Evolutionary conservation across 192 early-diverging fungal genomes (phyloP), one percentile per base, ranked within the genome.

Genomic region (Piromyces sp.): DNA sequence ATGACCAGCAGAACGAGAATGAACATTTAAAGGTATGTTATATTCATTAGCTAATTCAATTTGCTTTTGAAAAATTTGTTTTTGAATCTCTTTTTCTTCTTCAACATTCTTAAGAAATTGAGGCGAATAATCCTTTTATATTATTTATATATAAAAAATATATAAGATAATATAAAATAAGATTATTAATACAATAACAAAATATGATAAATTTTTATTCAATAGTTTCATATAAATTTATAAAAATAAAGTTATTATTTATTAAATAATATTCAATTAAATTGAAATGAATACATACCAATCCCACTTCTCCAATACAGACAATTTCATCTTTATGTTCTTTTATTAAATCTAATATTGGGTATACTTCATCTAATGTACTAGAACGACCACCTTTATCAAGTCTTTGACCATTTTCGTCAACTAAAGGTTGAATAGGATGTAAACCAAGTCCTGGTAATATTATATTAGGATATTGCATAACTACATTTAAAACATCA

Each of bases 1-100:
- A 78, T 91, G 87, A 13, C 90, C 90, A 29, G 90, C 90, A 30
- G 81, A 86, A 79, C 90, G 85, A 12, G 90, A 91, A 82, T 91
- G 90, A 13, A 89, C 88, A 82, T 91, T 91, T 13, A 91, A 33
- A 1, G 90, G 85, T 7, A 91, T 81, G 83, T 86, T 80, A 3
- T 85, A 79, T 30, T 87, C 82, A 79, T 88, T 82, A 9, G 90
- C 89, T 79, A 88, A 81, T 19, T 84, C 83, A 15, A 87, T 84
- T 42, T 89, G 90, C 37, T 84, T 83, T 16, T 83, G 79, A 83
- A 91, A 91, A 19, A 89, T 84, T 29, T 88, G 83, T 5, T 85
- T 84, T 82, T 91, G 90, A 17, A 88, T 84, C 0, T 87, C 83
- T 79, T 88, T 89, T 38, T 86, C 78, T 19, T 89, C 85, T 29